phyloP scores from a whole-genome alignment of 495 filamentous ascomycete species.

The Cladorrhinum samala region DNA sequence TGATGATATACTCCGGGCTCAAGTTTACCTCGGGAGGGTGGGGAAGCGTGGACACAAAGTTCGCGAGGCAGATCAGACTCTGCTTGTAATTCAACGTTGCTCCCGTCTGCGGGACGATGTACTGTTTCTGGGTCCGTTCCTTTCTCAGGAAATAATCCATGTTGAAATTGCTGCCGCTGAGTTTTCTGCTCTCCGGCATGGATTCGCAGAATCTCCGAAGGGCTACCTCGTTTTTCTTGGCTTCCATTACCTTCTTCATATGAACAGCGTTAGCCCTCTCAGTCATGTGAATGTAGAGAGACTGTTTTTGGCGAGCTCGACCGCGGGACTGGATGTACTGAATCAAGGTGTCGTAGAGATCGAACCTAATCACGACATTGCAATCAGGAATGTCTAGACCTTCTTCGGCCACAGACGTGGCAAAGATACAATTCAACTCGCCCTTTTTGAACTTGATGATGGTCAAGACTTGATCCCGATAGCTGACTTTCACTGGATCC shows the following conservation, averaged over 20 bases:
- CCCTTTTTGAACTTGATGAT: slow-evolving; percentile 74
- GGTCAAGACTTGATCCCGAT: slow-evolving; percentile 68
- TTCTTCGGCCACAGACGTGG: slow-evolving; percentile 90
- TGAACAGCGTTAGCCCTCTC: slow-evolving; percentile 63
- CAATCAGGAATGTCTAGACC: slow-evolving; percentile 95
- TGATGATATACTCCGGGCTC: slow-evolving; percentile 60
- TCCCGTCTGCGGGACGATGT: slow-evolving; percentile 59
- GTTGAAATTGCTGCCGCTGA: slow-evolving; percentile 56
- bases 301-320: slow-evolving; percentile 70
- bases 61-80: slow-evolving; percentile 58
- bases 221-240: slow-evolving; percentile 43
- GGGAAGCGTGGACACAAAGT: slow-evolving; percentile 52
- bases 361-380: slow-evolving; percentile 83
- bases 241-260: slow-evolving; percentile 47
- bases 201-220: slow-evolving; percentile 70
- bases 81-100: slow-evolving; percentile 77
- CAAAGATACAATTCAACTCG: slow-evolving; percentile 80
- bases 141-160: slow-evolving; percentile 49
- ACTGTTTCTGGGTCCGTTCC: slow-evolving; percentile 51
- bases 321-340: slow-evolving; percentile 94
- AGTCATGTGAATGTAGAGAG: slow-evolving; percentile 79
- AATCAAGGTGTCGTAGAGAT: slow-evolving; percentile 86
- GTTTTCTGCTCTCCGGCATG: slow-evolving; percentile 67
- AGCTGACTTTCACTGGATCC: slow-evolving; percentile 48
- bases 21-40: slow-evolving; percentile 49